A percentile compares a stretch with the other conserved stretches of the same genome.
Evolutionary conservation across 1,284 basidiomycete genomes (phyloP).

Genomic region (Apiotrichum domesticum): DNA sequence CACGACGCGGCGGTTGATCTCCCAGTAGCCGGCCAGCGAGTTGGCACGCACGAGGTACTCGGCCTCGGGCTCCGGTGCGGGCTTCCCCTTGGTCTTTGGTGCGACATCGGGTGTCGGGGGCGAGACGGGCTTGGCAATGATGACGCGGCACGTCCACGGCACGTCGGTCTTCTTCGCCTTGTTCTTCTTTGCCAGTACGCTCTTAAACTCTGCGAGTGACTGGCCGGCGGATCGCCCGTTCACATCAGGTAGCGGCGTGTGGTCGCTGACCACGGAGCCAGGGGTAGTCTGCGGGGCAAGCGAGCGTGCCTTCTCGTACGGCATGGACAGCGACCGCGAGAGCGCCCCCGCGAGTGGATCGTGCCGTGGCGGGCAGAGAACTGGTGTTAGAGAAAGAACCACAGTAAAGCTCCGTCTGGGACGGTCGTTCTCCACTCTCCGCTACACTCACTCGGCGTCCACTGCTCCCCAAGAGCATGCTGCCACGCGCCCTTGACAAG

Average conservation of each 20-base stretch:
- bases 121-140: conserved; percentile 19
- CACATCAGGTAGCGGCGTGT: conserved; percentile 14
- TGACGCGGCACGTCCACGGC: conserved; percentile 37
- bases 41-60: conserved; percentile 68
- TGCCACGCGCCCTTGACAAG: conserved; percentile 73
- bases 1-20: conserved; percentile 60
- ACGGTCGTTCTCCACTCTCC: neutral
- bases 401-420: too few species aligned
- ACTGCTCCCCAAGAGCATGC: conserved; percentile 32
- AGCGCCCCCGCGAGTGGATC: conserved; percentile 45
- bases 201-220: conserved; percentile 14
- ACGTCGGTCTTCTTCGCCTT: neutral
- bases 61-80: conserved; percentile 49
- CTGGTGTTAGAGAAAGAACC: conserved; percentile 17
- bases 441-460: conserved; percentile 37
- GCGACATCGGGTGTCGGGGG: conserved; percentile 5
- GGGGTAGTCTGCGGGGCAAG: conserved; percentile 6
- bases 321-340: conserved; percentile 37
- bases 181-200: conserved; percentile 1
- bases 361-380: conserved; percentile 35
- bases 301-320: conserved; percentile 18
- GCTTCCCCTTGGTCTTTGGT: conserved; percentile 10
- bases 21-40: conserved; percentile 72
- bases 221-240: conserved; percentile 9
- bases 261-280: conserved; percentile 20